Evolutionary conservation across 75 land plant species (phyloP), one percentile per base, ranked within the genome.

Genomic region (Pinus albicaulis): DNA sequence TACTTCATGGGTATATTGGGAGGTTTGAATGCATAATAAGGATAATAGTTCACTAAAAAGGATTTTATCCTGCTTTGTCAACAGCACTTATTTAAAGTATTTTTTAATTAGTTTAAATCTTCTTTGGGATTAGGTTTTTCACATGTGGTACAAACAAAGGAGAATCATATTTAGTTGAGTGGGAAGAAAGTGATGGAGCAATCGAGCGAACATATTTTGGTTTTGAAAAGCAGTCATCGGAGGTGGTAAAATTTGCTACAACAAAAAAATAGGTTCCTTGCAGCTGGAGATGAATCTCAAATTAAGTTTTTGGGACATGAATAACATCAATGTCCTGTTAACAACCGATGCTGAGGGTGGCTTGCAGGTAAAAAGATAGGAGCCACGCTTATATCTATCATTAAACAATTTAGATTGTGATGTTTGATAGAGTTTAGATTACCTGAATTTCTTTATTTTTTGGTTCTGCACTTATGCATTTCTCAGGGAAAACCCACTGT

Each of bases 61-160:
- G 3, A 25, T 62, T 62, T 77, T 17, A 25, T 62, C 65, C 34
- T 62, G 28, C 28, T 26, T 14, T 12, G 65, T 24, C 65, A 26
- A 25, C 12, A 62, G 2, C 3, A 68, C 57, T 76, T 70, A 26
- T 24, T 15, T 24, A 26, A 23, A 31, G 25, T 26, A 26, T 26
- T 28, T 22, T 62, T 62, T 8, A 14, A 3, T 62, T 62, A 10
- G 16, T 62, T 62, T 76, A 19, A n/a, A n/a, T 55, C 70, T 56
- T 76, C 70, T 72, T 25, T 25, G 53, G 55, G 13, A 71, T 25
- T 69, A 90, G 92, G 83, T 76, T 90, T 7, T 90, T 90, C 71
- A 88, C 90, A 38, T 90, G 92, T 79, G 90, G 92, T 73, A 90
- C 92, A 62, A 90, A 84, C 64, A 88, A 90, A 78, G 90, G 88